A percentile compares a stretch with the other conserved stretches of the same genome.
phyloP scores from a whole-genome alignment of 2,329 filamentous ascomycete species.

The Fonsecaea nubica region DNA sequence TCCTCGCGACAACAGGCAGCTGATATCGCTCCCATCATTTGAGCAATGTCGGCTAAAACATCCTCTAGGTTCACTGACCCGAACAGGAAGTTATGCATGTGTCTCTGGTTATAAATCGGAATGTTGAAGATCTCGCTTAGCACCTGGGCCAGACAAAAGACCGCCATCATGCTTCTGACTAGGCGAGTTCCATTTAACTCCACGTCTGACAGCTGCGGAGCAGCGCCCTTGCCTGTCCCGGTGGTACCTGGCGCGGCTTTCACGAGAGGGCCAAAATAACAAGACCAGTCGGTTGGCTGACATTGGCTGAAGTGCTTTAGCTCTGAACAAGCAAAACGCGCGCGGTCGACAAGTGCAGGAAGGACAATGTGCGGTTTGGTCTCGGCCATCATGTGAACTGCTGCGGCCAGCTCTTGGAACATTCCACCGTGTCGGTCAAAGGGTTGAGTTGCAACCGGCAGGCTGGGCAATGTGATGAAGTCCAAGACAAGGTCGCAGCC shows the following conservation, averaged over 20 bases:
- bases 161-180: constrained; percentile 77
- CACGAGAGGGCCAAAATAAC: constrained; percentile 73
- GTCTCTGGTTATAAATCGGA: constrained; percentile 68
- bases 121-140: constrained; percentile 75
- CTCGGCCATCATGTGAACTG: constrained; percentile 80
- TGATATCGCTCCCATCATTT: constrained; percentile 77
- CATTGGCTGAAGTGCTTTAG: constrained; percentile 69
- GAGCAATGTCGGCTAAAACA: constrained; percentile 76
- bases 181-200: constrained; percentile 72
- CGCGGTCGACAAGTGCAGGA: constrained; percentile 77
- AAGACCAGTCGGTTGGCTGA: constrained; percentile 51
- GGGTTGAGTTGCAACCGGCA: constrained; percentile 57
- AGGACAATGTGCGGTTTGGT: constrained; percentile 79
- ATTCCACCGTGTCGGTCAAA: constrained; percentile 56
- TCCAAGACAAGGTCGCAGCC: constrained; percentile 79
- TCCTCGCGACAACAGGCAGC: constrained; percentile 85
- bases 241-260: constrained; percentile 40
- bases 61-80: constrained; percentile 82
- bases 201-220: constrained; percentile 45
- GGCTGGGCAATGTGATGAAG: constrained; percentile 78
- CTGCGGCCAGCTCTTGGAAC: constrained; percentile 72
- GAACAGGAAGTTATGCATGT: constrained; percentile 68
- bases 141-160: constrained; percentile 77
- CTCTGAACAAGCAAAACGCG: constrained; percentile 71
- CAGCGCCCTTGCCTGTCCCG: constrained; percentile 28